phyloP scores from a whole-genome alignment of 176 grass and related monocot species.

The Oryza meyeriana region DNA sequence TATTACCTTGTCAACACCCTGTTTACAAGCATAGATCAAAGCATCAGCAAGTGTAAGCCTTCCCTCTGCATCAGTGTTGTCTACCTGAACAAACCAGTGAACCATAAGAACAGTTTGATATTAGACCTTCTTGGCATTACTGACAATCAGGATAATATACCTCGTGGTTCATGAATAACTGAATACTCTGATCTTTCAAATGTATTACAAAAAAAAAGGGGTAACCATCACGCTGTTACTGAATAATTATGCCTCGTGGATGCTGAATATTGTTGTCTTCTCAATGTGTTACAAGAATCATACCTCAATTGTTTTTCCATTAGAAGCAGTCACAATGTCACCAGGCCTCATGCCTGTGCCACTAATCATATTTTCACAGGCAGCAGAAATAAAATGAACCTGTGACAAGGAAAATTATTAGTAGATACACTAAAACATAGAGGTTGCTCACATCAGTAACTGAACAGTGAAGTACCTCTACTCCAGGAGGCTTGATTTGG shows the following conservation, averaged over 20 bases:
- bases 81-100: conserved; percentile 42
- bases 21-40: conserved; percentile 81
- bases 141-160: neutral
- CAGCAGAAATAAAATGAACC: conserved; percentile 98
- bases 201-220: neutral
- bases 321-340: conserved; percentile 95
- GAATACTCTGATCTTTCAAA: neutral
- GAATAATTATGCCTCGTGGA: neutral
- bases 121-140: neutral
- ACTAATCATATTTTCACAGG: conserved; percentile 99
- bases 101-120: neutral
- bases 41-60: conserved; percentile 88
- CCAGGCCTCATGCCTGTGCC: conserved; percentile 98
- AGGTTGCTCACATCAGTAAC: neutral
- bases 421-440: neutral
- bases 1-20: conserved; percentile 75
- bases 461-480: conserved; percentile 62
- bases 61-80: conserved; percentile 87
- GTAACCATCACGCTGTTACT: no score
- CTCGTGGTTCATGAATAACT: neutral
- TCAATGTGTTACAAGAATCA: neutral
- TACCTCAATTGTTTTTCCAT: conserved; percentile 97
- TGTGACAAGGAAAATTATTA: conserved; percentile 23
- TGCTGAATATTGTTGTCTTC: neutral
- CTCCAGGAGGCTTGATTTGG: conserved; percentile 89